Percentiles rank a stretch among this genome's conserved stretches.
phyloP scores from a whole-genome alignment of 1,284 basidiomycete genomes.

The Apiotrichum veenhuisii region DNA sequence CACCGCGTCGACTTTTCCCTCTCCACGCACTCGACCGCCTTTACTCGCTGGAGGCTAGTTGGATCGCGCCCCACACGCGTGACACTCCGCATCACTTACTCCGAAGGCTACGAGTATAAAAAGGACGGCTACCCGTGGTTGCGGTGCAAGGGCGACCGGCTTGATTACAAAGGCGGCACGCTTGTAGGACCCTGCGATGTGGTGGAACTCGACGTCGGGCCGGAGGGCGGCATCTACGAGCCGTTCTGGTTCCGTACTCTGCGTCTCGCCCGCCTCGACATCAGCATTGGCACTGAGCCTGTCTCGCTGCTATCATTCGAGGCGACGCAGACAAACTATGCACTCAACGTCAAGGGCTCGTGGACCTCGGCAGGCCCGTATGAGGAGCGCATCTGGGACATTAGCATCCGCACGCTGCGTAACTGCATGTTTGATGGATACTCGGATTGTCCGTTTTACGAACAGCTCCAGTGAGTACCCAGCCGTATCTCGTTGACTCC shows the following conservation, averaged over 20 bases:
- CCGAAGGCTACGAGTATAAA: conserved; percentile 30
- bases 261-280: conserved; percentile 19
- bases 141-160: conserved; percentile 28
- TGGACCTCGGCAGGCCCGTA: conserved; percentile 21
- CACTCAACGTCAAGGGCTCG: conserved; percentile 21
- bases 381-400: conserved; percentile 25
- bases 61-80: not conserved
- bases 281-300: not conserved
- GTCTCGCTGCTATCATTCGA: conserved; percentile 17
- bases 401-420: conserved; percentile 28
- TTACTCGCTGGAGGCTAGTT: conserved; percentile 1
- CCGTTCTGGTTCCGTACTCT: conserved; percentile 38
- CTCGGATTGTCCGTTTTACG: conserved; percentile 36
- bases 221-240: conserved; percentile 17
- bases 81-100: conserved; percentile 19
- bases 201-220: conserved; percentile 17
- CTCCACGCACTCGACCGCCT: conserved; percentile 30
- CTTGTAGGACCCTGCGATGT: conserved; percentile 28
- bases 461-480: conserved; percentile 20
- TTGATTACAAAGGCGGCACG: conserved; percentile 15
- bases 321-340: conserved; percentile 30
- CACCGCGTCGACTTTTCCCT: conserved; percentile 24
- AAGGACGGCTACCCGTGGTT: conserved; percentile 26
- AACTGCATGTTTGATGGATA: conserved; percentile 38
- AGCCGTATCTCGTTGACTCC: not conserved